Evolutionary conservation across 768 basidiomycete genomes (phyloP).

Genomic region (Termitomyces sp.): DNA sequence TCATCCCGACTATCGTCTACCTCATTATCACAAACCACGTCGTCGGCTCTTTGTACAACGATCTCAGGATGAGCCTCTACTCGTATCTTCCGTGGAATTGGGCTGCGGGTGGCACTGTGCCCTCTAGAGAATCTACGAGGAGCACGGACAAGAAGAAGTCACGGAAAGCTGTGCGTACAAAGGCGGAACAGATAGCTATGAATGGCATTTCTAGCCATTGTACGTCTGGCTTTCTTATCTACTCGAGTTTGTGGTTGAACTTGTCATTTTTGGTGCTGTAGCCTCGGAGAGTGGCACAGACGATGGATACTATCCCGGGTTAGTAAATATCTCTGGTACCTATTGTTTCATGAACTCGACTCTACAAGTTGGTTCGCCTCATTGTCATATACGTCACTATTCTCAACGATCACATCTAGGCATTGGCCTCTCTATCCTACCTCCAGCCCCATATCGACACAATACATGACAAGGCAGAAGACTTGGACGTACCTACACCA

Average conservation of each 20-base stretch:
- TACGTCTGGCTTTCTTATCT: slow-evolving; percentile 3
- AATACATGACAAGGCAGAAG: slow-evolving; percentile 74
- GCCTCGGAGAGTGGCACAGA: slow-evolving; percentile 17
- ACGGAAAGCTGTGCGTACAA: slow-evolving; percentile 48
- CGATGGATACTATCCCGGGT: slow-evolving; percentile 74
- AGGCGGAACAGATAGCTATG: slow-evolving; percentile 53
- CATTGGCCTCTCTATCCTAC: slow-evolving; percentile 82
- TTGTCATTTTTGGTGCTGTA: neutral
- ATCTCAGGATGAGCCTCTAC: slow-evolving; percentile 53
- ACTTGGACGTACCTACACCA: slow-evolving; percentile 78
- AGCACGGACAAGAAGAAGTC: slow-evolving; percentile 38
- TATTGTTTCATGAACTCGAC: slow-evolving; percentile 99
- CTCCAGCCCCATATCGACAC: slow-evolving; percentile 77
- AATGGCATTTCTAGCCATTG: slow-evolving; percentile 29
- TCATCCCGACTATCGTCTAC: slow-evolving; percentile 51
- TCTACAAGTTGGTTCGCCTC: slow-evolving; percentile 55
- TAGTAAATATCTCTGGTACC: slow-evolving; percentile 94
- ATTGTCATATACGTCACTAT: slow-evolving; percentile 13
- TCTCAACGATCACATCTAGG: slow-evolving; percentile 38
- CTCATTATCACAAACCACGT: slow-evolving; percentile 29
- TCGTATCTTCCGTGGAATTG: slow-evolving; percentile 63
- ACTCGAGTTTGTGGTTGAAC: neutral
- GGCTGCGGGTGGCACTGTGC: slow-evolving; percentile 26
- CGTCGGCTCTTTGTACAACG: slow-evolving; percentile 23
- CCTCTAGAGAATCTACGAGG: slow-evolving; percentile 12